phyloP scores from a whole-genome alignment of 495 filamentous ascomycete genomes.

The Tuber borchii region DNA sequence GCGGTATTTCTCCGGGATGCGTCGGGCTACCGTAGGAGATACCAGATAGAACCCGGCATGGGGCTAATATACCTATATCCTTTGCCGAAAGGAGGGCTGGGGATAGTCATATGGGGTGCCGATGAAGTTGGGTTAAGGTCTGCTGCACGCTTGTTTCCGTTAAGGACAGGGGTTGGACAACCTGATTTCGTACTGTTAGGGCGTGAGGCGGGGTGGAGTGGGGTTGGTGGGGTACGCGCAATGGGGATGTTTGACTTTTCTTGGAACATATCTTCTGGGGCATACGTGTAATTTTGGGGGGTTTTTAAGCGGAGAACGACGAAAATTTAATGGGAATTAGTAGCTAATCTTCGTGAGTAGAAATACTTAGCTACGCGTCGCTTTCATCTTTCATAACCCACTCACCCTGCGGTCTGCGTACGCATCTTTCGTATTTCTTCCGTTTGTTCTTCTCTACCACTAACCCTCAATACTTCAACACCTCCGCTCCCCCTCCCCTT shows the following conservation, averaged over 20 bases:
- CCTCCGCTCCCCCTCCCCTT: slow-evolving; percentile 19
- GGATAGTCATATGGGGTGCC: no score
- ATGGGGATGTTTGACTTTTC: slow-evolving; percentile 53
- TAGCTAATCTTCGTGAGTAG: not conserved
- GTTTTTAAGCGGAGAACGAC: not conserved
- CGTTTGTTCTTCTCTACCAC: slow-evolving; percentile 19
- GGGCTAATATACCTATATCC: no score
- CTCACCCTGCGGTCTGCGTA: slow-evolving; percentile 2
- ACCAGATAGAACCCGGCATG: no score
- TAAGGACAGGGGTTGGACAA: no score
- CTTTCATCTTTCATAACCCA: not conserved
- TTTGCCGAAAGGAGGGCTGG: no score
- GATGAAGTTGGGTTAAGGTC: no score
- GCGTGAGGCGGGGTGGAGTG: no score
- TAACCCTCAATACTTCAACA: slow-evolving; percentile 17
- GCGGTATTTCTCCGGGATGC: no score
- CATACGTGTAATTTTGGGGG: slow-evolving; percentile 36
- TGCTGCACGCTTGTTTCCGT: no score
- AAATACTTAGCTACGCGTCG: slow-evolving; percentile 1
- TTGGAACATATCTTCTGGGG: slow-evolving; percentile 50
- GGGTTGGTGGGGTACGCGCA: no score
- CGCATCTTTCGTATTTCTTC: slow-evolving; percentile 16
- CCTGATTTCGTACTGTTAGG: no score
- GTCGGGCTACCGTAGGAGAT: no score
- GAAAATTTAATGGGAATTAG: not conserved